These are phyloP conservation scores for Solanum sitiens DNA, from an alignment of 257 asterid species.

Conservation along the genomic window DNA sequence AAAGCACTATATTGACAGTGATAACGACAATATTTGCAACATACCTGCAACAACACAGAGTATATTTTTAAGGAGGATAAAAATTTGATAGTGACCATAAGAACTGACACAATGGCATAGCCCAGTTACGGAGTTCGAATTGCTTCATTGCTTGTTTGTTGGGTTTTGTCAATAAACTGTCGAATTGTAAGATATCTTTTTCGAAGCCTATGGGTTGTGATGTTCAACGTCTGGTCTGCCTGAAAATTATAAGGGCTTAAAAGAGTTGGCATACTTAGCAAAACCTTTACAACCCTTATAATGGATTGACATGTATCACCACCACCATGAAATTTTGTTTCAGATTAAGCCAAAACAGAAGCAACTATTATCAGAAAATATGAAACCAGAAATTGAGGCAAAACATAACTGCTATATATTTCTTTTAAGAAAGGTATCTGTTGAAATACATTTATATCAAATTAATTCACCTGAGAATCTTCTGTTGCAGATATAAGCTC, in stretches of 20 bases:
- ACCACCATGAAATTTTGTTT: conserved; percentile 24
- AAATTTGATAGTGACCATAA: neutral
- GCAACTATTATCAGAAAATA: too few relatives aligned
- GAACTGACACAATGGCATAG: neutral
- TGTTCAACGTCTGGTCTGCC: conserved; percentile 21
- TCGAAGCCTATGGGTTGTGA: conserved; percentile 21
- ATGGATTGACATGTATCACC: conserved; percentile 19
- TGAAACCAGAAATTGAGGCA: too few relatives aligned
- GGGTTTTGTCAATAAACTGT: conserved; percentile 11
- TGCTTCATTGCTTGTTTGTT: conserved; percentile 20
- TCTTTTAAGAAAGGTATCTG: too few relatives aligned
- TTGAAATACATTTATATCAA: too few relatives aligned
- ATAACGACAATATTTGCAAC: conserved; percentile 26
- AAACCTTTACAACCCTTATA: conserved; percentile 17
- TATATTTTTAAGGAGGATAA: neutral
- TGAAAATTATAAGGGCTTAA: conserved; percentile 26
- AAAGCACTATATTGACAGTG: conserved; percentile 22
- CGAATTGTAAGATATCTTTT: conserved; percentile 19
- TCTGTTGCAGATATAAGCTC: too few relatives aligned
- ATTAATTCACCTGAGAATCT: too few relatives aligned
- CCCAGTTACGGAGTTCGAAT: neutral
- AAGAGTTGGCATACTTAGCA: conserved; percentile 24
- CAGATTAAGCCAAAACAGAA: too few relatives aligned
- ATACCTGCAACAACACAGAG: conserved; percentile 12
- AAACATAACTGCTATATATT: too few relatives aligned